Conservation (phyloP, 1,139 yeast species). For the Kodamaea anthophila region DNA sequence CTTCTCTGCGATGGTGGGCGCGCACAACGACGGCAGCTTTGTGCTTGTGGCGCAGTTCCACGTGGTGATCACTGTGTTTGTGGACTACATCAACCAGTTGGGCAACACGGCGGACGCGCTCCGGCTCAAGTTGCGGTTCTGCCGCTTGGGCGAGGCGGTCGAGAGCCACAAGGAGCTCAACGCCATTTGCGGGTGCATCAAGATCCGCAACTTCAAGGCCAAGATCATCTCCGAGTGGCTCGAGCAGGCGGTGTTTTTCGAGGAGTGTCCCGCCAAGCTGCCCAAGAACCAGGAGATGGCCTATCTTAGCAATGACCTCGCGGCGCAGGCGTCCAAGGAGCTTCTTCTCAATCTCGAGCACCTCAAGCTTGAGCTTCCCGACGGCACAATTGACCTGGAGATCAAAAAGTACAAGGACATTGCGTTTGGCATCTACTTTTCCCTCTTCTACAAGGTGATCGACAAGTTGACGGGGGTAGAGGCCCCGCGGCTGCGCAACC, state of each 20-base stretch:
- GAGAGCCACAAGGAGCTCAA: conserved; percentile 35
- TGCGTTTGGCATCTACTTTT: conserved; percentile 67
- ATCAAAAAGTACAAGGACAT: conserved; percentile 53
- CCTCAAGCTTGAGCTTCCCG: conserved; percentile 57
- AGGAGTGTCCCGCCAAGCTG: conserved; percentile 5
- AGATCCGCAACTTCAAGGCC: conserved; percentile 55
- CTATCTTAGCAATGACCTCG: conserved; percentile 56
- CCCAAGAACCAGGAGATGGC: conserved; percentile 37
- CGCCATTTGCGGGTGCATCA: conserved; percentile 51
- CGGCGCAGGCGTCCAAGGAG: conserved; percentile 59
- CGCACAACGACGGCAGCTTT: conserved; percentile 35
- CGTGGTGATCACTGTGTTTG: conserved; percentile 23
- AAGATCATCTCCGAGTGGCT: conserved; percentile 63
- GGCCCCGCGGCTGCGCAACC: conserved; percentile 38
- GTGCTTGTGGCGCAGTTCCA: conserved; percentile 31
- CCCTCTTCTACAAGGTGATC: conserved; percentile 61
- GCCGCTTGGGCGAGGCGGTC: conserved; percentile 48
- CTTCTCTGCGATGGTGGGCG: conserved; percentile 30
- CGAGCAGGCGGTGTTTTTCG: conserved; percentile 44
- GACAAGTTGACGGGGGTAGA: conserved; percentile 47
- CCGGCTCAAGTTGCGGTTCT: conserved; percentile 52
- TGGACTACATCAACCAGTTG: conserved; percentile 29
- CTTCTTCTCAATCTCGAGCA: conserved; percentile 50
- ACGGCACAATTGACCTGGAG: conserved; percentile 53
- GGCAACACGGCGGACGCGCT: conserved; percentile 33